Percentiles rank a stretch among this genome's conserved stretches.
phyloP scores from a whole-genome alignment of 2,329 filamentous ascomycete species.

The Arthrinium puccinioides region DNA sequence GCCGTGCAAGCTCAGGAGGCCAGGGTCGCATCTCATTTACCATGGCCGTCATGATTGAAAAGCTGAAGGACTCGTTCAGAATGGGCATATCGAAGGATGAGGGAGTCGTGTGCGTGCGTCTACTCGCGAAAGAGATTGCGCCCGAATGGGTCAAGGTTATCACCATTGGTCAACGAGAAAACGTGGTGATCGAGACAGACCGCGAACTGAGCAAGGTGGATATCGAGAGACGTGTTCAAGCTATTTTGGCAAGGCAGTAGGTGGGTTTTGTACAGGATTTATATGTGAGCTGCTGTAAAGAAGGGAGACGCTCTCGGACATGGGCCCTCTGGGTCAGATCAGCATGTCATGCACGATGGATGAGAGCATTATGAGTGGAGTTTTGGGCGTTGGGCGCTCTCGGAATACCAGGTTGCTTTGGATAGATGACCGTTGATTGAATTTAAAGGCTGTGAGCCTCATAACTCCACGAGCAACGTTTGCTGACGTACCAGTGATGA shows the following conservation, averaged over 20 bases:
- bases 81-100: conserved; percentile 47
- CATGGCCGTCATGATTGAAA: conserved; percentile 54
- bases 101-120: conserved; percentile 38
- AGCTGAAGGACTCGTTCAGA: conserved; percentile 60
- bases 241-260: conserved; percentile 7
- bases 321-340: too few relatives aligned
- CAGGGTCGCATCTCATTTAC: conserved; percentile 57
- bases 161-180: conserved; percentile 44
- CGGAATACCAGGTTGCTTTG: too few relatives aligned
- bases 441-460: too few relatives aligned
- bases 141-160: conserved; percentile 50
- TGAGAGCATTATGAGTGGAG: too few relatives aligned
- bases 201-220: conserved; percentile 24
- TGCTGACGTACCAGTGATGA: too few relatives aligned
- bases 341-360: too few relatives aligned
- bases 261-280: background rate
- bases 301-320: too few relatives aligned
- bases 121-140: conserved; percentile 47
- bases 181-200: conserved; percentile 46
- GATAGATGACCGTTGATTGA: too few relatives aligned
- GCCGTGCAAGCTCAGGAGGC: conserved; percentile 41
- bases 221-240: conserved; percentile 21
- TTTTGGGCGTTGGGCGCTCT: too few relatives aligned
- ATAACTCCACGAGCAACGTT: too few relatives aligned
- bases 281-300: too few relatives aligned